A percentile compares a stretch with the other conserved stretches of the same genome.
These are phyloP conservation scores for Olyra latifolia DNA, from an alignment of 176 grass and related monocot species.

Conservation along the genomic window DNA sequence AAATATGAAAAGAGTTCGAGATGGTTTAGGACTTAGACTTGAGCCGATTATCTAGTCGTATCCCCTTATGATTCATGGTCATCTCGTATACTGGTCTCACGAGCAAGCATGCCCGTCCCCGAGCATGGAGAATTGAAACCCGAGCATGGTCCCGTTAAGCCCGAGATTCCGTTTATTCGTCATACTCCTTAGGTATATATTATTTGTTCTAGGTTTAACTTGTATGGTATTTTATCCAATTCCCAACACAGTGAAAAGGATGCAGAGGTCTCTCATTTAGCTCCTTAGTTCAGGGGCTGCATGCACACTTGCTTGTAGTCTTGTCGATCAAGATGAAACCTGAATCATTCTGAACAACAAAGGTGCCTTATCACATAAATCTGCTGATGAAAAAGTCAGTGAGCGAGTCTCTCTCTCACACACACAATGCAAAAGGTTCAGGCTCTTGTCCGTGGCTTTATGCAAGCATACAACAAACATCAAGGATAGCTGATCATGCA, in stretches of 20 bases:
- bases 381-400: conserved; percentile 24
- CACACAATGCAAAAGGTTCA: background rate
- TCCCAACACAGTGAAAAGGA: background rate
- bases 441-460: background rate
- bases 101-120: no score
- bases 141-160: no score
- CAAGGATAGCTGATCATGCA: background rate
- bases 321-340: conserved; percentile 5
- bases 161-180: no score
- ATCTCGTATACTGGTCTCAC: no score
- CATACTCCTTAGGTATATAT: no score
- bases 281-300: background rate
- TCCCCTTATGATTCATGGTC: no score
- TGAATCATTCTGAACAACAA: conserved; percentile 5
- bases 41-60: no score
- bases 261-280: background rate
- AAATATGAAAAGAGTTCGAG: no score
- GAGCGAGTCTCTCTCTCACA: background rate
- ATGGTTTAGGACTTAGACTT: no score
- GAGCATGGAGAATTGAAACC: no score
- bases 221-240: no score
- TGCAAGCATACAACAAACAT: background rate
- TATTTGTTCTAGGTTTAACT: no score
- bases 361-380: conserved; percentile 8
- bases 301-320: background rate